Base-by-base conservation (phyloP, 2,329 filamentous ascomycete genomes). In the Diaporthe vaccinii region DNA sequence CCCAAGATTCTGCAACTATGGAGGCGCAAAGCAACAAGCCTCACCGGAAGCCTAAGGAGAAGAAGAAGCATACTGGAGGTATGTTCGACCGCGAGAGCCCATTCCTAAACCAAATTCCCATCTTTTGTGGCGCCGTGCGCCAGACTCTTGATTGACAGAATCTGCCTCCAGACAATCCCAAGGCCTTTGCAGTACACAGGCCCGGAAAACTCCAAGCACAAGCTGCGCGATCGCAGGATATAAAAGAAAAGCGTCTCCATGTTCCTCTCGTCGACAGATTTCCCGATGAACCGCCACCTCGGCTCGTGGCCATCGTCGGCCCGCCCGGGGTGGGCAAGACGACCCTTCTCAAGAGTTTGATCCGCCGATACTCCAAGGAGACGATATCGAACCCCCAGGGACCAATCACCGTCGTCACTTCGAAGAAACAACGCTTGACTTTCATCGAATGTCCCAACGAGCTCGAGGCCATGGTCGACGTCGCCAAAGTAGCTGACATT, bases 391-490 rank as follows among this genome's bases (percentile, higher is more conserved):
- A 96, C 44, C 97, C 97, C 0, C 93, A 94, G 79, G 97, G 97
- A 0, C 97, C 97, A 5, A 93, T 99, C 76, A 99, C 97, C 2
- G 94, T 99, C 68, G 96, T 99, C 62, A 98, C 97, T 0, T 98
- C 96, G 75, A 99, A 98, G 87, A 94, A 96, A 81, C 93, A 98
- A 83, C 93, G 97, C 51, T 90, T 99, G 67, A 99, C 97, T 0
- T 98, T 99, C 83, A 86, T 99, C 81, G 97, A 99, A 90, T 98
- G 95, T 82, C 96, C 97, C n/a, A 96, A 98, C 82, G 95, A 97
- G 80, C 91, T 99, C 72, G 96, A 97, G 77, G 94, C 94, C 78
- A 98, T 98, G 95, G 96, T 99, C 78, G 97, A 99, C 84, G 90
- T 98, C 74, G 95, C 97, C 76, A 99, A 99, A 85, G 94, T 99